Evolutionary conservation across 2,329 filamentous ascomycete genomes (phyloP).

Genomic region (Fusarium torulosum): DNA sequence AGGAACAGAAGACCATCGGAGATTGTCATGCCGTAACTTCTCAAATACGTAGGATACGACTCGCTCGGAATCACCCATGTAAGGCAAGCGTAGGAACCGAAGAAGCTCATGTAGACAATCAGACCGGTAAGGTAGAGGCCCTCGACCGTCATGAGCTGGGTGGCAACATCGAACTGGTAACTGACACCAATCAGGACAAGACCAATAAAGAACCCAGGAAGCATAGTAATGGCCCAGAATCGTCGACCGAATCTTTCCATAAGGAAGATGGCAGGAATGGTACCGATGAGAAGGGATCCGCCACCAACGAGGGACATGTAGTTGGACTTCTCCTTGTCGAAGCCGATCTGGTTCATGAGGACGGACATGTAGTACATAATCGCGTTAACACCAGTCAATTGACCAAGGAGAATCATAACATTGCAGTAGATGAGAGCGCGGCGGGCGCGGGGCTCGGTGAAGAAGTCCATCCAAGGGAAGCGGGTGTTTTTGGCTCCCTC

Average conservation of each 20-base stretch:
- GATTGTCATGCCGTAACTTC: conserved; percentile 79
- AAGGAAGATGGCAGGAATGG: conserved; percentile 75
- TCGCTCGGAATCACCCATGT: conserved; percentile 77
- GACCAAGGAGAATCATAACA: conserved; percentile 77
- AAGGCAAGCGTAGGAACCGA: conserved; percentile 73
- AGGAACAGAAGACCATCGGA: conserved; percentile 77
- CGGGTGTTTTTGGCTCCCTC: conserved; percentile 65
- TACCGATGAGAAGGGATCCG: conserved; percentile 74
- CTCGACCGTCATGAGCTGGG: conserved; percentile 61
- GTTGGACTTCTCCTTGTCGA: conserved; percentile 70
- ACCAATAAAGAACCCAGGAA: conserved; percentile 79
- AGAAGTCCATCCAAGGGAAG: conserved; percentile 79
- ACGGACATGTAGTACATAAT: conserved; percentile 79
- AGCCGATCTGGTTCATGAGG: conserved; percentile 76
- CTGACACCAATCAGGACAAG: conserved; percentile 74
- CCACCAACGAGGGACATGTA: conserved; percentile 83
- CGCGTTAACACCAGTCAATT: conserved; percentile 77
- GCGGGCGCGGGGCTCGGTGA: conserved; percentile 76
- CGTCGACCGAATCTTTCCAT: conserved; percentile 80
- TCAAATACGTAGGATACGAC: conserved; percentile 78
- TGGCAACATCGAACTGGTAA: conserved; percentile 66
- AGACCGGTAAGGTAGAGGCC: conserved; percentile 76
- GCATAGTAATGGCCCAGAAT: conserved; percentile 80
- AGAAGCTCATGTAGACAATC: conserved; percentile 76
- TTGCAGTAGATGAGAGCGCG: conserved; percentile 76